Base-by-base conservation (phyloP, 306 rosid species). In the Heteromeles arbutifolia region DNA sequence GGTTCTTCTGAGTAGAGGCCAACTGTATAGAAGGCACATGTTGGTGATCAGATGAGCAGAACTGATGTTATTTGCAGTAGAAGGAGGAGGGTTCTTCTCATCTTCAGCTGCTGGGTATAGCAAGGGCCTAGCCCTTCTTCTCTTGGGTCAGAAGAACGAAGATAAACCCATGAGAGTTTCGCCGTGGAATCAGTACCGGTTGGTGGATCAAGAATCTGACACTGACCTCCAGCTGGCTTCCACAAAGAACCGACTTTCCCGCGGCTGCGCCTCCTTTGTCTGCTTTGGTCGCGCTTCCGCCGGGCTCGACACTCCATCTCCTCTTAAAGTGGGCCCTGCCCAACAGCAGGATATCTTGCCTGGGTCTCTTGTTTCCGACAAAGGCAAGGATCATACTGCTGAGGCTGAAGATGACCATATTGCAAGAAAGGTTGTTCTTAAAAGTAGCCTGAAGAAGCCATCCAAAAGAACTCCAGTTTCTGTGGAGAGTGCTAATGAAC, bases 151-250 rank as follows among this genome's bases (percentile, higher is more conserved):
- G 82, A 90, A 88, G 87, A 83, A 85, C 79, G 93, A 92, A 86
- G 97, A 90, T 79, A 92, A 89, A 86, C 96, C 92, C 99, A 92
- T 90, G 97, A 92, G 96, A 95, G 97, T 95, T 81, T 86, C 87
- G 28, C 99, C 97, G 87, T 92, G 96, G 98, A 92, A 87, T 80
- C 98, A 94, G 81, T 94, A 94, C 95, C 98, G 87, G 87, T 92
- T 92, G 93, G 96, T 92, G 80, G 92, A 87, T 87, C 88, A 83
- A 92, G 98, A 86, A 86, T 74, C 97, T 82, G 96, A 95, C 76
- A 81, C 89, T 44, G 87, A 95, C 82, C 93, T 88, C 91, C 98
- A 89, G 97, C 97, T 92, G 97, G 99, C 97, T 86, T 84, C 97
- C 76, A 70, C 91, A 69, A 92, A 95, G 93, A 90, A 81, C 74